Base-by-base conservation (phyloP, 2,329 filamentous ascomycete genomes). In the Fusarium acutatum region DNA sequence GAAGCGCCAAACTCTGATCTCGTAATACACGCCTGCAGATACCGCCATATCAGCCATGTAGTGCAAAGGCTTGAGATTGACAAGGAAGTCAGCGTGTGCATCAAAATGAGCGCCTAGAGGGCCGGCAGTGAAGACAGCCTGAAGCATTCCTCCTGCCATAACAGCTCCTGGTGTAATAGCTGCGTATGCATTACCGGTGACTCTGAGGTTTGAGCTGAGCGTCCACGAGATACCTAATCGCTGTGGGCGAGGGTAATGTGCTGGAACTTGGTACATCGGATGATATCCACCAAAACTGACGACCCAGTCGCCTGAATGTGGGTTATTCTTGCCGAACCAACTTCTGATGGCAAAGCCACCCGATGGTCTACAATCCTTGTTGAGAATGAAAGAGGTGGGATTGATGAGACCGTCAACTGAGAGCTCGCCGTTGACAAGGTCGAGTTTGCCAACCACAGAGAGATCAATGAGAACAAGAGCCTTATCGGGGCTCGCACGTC, bases 331-430 rank as follows among this genome's bases (percentile, higher is more conserved):
- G 0, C 52, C 52, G 1, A 56, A 56, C 52, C 52, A 56, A 56
- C 52, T 56, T 17, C 52, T 5, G 0, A 56, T 43, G 0, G 52
- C 52, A 1, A 56, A 56, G 0, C 52, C 52, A 10, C 52, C 52
- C 0, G 52, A 56, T 0, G 52, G 52, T 0, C 52, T 0, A 1
- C 52, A 56, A 8, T 56, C 52, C 17, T 56, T 56, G 17, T 56
- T 56, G 52, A 56, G 52, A 0, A 56, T 56, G 22, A 56, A 56
- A 2, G 52, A 56, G 0, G 52, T 56, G 0, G 52, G 52, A 32
- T 56, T 56, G 22, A 56, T 20, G 1, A 56, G 52, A 1, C 52
- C 52, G 5, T 56, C 52, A 0, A 56, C 52, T 9, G 52, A 56
- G 26, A 56, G 52, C 0, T 56, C 52, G 6, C 52, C 52, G 15